Conservation (phyloP, 2,329 filamentous ascomycete species). For the Graphilbum ipis-grandicollis region DNA sequence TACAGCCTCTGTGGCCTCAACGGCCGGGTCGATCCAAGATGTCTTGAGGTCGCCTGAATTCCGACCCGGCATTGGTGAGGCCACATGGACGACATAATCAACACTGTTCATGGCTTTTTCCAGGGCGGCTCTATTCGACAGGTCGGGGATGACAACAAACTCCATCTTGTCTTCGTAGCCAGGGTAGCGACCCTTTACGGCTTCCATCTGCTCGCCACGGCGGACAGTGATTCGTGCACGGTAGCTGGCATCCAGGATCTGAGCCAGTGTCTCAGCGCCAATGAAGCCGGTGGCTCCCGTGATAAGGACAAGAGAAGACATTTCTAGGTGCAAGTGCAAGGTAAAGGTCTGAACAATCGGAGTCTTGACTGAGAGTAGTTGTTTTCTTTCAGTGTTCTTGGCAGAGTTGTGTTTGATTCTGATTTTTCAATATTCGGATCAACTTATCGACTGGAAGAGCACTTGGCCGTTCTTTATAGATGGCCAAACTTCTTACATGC, state of each 20-base stretch:
- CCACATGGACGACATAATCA: not conserved
- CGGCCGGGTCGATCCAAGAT: not conserved
- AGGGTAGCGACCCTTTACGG: not conserved
- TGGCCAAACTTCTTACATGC: no score
- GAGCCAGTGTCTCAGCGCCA: conserved; percentile 10
- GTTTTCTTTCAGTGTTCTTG: no score
- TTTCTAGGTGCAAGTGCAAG: no score
- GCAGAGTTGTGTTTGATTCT: no score
- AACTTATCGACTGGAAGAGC: no score
- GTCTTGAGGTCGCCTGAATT: not conserved
- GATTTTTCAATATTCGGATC: no score
- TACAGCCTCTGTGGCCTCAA: not conserved
- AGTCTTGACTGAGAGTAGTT: no score
- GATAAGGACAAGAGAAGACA: conserved; percentile 5
- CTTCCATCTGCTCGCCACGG: not conserved
- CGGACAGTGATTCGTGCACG: conserved; percentile 2
- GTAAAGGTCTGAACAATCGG: no score
- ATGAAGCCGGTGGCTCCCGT: conserved; percentile 13
- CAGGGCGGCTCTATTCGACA: not conserved
- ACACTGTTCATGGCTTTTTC: not conserved
- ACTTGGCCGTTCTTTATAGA: no score
- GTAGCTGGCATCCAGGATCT: conserved; percentile 1
- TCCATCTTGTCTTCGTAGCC: not conserved
- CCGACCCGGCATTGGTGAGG: not conserved
- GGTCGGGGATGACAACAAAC: not conserved